A percentile compares a stretch with the other conserved stretches of the same genome.
Conservation (phyloP, 1,284 basidiomycete species). For the Polyporus tsugae region DNA sequence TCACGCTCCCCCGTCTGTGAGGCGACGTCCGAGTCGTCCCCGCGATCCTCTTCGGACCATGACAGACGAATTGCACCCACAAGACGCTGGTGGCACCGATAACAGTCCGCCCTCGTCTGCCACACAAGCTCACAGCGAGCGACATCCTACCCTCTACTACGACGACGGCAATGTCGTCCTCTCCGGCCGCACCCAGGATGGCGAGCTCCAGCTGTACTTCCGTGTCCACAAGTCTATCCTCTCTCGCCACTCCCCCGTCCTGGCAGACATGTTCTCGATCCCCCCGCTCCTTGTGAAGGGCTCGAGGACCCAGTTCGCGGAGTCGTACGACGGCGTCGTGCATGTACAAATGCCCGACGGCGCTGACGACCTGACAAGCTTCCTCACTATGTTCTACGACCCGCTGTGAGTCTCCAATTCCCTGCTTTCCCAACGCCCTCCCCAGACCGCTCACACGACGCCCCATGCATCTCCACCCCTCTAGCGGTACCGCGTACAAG, state of each 20-base stretch:
- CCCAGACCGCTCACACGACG: conserved; percentile 11
- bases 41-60: conserved; percentile 12
- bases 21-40: neutral
- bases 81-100: conserved; percentile 13
- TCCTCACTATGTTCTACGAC: conserved; percentile 43
- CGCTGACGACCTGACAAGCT: conserved; percentile 41
- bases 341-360: conserved; percentile 43
- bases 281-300: conserved; percentile 35
- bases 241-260: conserved; percentile 38
- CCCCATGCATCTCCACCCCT: conserved; percentile 7
- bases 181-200: conserved; percentile 33
- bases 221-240: conserved; percentile 42
- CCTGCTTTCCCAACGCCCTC: neutral
- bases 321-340: conserved; percentile 41
- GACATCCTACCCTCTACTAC: conserved; percentile 42
- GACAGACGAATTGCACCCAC: conserved; percentile 21
- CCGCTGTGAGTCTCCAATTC: conserved; percentile 38
- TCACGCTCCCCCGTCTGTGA: neutral
- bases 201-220: conserved; percentile 37
- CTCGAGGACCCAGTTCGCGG: conserved; percentile 30
- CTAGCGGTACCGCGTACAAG: conserved; percentile 43
- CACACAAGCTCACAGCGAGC: conserved; percentile 17
- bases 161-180: conserved; percentile 45
- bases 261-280: conserved; percentile 43
- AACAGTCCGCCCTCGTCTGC: conserved; percentile 2